Evolutionary conservation across 345 rosid species (phyloP), one percentile per base, ranked within the genome.

Genomic region (Eutrema yunnanense): DNA sequence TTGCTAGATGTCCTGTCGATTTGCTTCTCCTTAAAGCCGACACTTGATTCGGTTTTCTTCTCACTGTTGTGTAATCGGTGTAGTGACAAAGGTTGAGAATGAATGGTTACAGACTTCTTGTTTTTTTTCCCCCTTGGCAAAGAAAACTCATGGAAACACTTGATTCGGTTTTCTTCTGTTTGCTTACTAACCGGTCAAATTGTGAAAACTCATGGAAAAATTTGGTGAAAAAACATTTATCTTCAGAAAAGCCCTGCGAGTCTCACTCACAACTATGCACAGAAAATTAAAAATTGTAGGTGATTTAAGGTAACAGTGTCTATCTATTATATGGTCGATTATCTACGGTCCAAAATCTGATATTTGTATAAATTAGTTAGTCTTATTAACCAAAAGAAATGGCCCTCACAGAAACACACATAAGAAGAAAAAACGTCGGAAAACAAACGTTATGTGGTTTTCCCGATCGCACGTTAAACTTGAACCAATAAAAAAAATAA

Each of bases 321-420:
- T 14, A 16, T 16, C 16, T 16, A 52, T 27, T 9, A 52, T 40
- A 9, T 38, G 9, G 32, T 16, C 32, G 27, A 27, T 63, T 29
- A 14, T 9, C 3, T 49, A 16, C 0, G 26, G 27, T 52, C 33
- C n/a, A 62, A 65, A 47, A 16, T 33, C 3, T 14, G 11, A 48
- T 5, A 14, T 30, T 47, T 3, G 48, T 19, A 13, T 49, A 13
- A 6, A 7, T 43, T 68, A 43, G 59, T 63, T 55, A 66, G 78
- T 50, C 55, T 69, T 70, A 76, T 69, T 76, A 76, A 37, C 63
- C 65, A 54, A 53, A 68, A 43, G 57, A 75, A 32, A 49, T 57
- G 32, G 1, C 40, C 67, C 42, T 62, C 51, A 13, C 74, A 38
- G 1, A 69, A 69, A 48, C 65, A 69, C 38, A 13, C 66, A 63